Conservation (phyloP, 108 stramenopile genomes). For the Skeletonema marinoi region DNA sequence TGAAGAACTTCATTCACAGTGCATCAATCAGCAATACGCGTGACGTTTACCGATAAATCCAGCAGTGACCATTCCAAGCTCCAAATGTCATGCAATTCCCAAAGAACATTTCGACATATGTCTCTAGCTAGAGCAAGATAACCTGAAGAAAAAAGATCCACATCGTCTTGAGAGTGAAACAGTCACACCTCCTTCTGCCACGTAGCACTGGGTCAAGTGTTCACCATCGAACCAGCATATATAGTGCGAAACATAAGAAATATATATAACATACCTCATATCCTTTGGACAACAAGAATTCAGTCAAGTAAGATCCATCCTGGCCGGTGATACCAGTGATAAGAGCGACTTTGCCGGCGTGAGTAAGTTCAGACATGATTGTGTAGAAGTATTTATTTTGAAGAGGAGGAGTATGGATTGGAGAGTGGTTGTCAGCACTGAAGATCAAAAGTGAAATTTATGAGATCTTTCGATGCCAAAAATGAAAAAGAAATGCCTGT, state of each 20-base stretch:
- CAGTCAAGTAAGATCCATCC: constrained; percentile 98
- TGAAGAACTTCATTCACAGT: neutral
- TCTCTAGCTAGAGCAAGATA: neutral
- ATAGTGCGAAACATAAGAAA: neutral
- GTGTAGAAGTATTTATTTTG: neutral
- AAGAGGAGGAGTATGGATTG: neutral
- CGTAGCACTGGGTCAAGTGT: neutral
- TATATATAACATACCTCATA: constrained; percentile 70
- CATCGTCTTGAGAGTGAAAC: neutral
- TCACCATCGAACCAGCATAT: neutral
- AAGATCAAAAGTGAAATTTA: constrained; percentile 1
- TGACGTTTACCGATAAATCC: neutral
- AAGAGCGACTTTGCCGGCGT: constrained; percentile 81
- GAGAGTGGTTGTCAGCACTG: neutral
- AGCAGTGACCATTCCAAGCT: neutral
- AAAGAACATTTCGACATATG: neutral
- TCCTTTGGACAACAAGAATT: constrained; percentile 93
- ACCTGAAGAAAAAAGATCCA: neutral
- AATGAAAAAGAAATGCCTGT: neutral
- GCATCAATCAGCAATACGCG: neutral
- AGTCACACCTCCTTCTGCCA: neutral
- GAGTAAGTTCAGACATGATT: constrained; percentile 5
- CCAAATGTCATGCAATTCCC: neutral
- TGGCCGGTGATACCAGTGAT: constrained; percentile 99
- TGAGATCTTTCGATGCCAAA: neutral